These are phyloP conservation scores for Cyberlindnera mississippiensis DNA, from an alignment of 805 yeast genomes.

Conservation along the genomic window DNA sequence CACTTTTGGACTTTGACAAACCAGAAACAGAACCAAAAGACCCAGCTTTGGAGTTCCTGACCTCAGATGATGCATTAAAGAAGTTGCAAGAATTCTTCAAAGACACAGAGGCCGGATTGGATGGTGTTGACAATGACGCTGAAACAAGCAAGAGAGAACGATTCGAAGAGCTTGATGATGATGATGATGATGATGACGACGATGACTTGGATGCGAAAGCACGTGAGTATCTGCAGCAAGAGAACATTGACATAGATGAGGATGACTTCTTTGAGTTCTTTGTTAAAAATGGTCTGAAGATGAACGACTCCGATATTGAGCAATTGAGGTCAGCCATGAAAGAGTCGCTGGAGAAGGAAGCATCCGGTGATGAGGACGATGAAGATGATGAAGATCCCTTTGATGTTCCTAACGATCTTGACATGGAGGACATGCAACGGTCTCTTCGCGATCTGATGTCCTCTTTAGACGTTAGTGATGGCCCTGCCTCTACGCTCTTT, in stretches of 20 bases:
- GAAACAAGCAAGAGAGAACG: conserved; percentile 3
- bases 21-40: not conserved
- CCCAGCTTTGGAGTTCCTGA: conserved; percentile 8
- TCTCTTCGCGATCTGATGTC: conserved; percentile 27
- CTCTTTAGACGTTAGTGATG: conserved; percentile 30
- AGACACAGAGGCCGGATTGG: conserved; percentile 24
- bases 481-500: conserved; percentile 36
- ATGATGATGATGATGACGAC: conserved; percentile 5
- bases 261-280: conserved; percentile 70
- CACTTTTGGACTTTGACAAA: conserved; percentile 15
- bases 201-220: conserved; percentile 27
- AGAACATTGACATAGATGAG: conserved; percentile 47
- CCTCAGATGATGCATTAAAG: conserved; percentile 23
- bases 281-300: conserved; percentile 48
- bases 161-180: not conserved
- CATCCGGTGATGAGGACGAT: conserved; percentile 10
- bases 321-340: conserved; percentile 24
- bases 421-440: conserved; percentile 2
- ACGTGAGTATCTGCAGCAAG: conserved; percentile 28
- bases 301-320: conserved; percentile 44
- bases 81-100: conserved; percentile 26
- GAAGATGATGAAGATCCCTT: conserved; percentile 5
- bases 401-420: not conserved
- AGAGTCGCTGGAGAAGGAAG: no score
- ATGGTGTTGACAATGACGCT: conserved; percentile 20